Evolutionary conservation across 2,329 filamentous ascomycete genomes (phyloP).

Genomic region (Apiospora saccharicola): DNA sequence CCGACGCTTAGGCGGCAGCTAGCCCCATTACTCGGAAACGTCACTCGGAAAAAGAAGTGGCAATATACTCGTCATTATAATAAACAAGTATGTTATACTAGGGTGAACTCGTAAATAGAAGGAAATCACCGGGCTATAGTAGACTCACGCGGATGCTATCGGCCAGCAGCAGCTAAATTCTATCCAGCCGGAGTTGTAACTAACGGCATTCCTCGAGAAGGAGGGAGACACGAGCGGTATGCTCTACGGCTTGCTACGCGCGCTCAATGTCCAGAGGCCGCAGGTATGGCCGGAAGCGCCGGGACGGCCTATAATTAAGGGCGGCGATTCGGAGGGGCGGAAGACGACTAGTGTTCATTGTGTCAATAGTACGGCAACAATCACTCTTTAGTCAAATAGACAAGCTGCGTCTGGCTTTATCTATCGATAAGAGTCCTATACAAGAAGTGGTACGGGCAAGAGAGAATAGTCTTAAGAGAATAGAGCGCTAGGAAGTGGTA

Average conservation of each 20-base stretch:
- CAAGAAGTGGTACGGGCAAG: neutral
- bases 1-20: neutral
- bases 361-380: neutral
- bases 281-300: slow-evolving; percentile 2
- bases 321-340: neutral
- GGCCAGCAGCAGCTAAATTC: neutral
- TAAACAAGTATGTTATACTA: neutral
- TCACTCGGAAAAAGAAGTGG: neutral
- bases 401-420: neutral
- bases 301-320: neutral
- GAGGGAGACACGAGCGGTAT: slow-evolving; percentile 1
- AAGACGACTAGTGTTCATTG: neutral
- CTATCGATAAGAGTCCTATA: neutral
- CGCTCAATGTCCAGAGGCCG: neutral
- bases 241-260: neutral
- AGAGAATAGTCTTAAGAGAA: neutral
- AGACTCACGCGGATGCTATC: slow-evolving; percentile 1
- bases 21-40: neutral
- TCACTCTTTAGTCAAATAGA: neutral
- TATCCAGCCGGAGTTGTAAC: neutral
- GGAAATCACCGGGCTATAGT: neutral
- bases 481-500: neutral
- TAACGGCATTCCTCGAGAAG: neutral
- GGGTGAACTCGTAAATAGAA: neutral
- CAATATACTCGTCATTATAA: neutral